Percentiles rank a stretch among this genome's conserved stretches.
phyloP scores from a whole-genome alignment of 805 yeast genomes.

The Yueomyces sinensis region DNA sequence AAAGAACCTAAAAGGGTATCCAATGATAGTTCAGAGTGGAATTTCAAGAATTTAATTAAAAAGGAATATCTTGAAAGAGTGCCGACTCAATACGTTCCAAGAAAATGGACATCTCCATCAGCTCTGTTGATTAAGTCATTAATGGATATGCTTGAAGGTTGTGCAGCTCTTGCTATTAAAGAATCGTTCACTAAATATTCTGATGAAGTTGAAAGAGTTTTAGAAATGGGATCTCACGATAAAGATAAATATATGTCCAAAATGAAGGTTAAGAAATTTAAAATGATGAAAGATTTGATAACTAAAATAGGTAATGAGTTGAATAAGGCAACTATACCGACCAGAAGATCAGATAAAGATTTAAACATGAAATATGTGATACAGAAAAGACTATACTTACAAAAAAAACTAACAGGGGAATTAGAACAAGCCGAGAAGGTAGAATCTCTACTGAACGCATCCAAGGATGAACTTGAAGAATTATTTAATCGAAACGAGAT shows the following conservation, averaged over 20 bases:
- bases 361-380: conserved; percentile 20
- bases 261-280: conserved; percentile 9
- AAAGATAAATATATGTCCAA: conserved; percentile 7
- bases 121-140: conserved; percentile 8
- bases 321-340: conserved; percentile 14
- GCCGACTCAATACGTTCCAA: conserved; percentile 10
- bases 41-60: conserved; percentile 12
- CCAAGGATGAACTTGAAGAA: too few species aligned
- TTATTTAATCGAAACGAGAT: too few species aligned
- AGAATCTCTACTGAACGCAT: conserved; percentile 11
- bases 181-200: conserved; percentile 12
- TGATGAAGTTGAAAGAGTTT: conserved; percentile 7
- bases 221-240: conserved; percentile 2
- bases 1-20: background rate
- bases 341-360: conserved; percentile 13
- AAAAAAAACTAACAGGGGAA: conserved; percentile 13
- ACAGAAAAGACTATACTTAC: conserved; percentile 19
- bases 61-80: conserved; percentile 10
- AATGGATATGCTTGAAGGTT: conserved; percentile 14
- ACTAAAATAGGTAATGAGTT: conserved; percentile 13
- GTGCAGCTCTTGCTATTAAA: conserved; percentile 13
- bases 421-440: conserved; percentile 12
- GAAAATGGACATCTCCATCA: conserved; percentile 16
- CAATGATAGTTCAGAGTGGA: conserved; percentile 8
- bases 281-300: conserved; percentile 13